Conservation (phyloP, 2,329 filamentous ascomycete species). For the Alternaria sp. region DNA sequence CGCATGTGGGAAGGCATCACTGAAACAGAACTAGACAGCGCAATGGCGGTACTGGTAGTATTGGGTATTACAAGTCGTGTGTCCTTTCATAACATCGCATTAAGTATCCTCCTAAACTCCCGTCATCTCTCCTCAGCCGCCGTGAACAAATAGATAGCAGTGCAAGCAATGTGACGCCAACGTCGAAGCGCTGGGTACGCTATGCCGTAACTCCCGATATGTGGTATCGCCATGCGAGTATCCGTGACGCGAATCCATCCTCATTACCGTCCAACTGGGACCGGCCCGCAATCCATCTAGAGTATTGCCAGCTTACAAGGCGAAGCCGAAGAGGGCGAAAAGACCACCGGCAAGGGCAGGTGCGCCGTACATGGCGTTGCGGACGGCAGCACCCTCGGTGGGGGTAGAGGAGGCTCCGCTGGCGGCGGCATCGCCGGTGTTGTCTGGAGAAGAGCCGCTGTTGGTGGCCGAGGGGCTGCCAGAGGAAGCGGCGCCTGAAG, state of each 20-base stretch:
- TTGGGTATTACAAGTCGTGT: constrained; percentile 45
- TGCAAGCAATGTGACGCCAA: constrained; percentile 32
- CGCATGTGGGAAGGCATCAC: background rate
- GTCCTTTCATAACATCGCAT: constrained; percentile 44
- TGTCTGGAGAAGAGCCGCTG: constrained; percentile 32
- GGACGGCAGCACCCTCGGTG: constrained; percentile 51
- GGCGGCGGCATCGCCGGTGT: constrained; percentile 35
- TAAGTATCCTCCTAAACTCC: constrained; percentile 33
- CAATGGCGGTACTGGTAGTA: constrained; percentile 26
- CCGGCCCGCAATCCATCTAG: constrained; percentile 30
- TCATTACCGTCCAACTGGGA: constrained; percentile 35
- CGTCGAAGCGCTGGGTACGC: constrained; percentile 33
- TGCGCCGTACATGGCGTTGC: constrained; percentile 58
- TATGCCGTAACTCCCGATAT: constrained; percentile 19
- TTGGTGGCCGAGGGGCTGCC: constrained; percentile 32
- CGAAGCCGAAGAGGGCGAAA: constrained; percentile 62
- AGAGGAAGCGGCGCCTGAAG: constrained; percentile 34
- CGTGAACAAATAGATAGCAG: constrained; percentile 23
- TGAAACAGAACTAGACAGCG: background rate
- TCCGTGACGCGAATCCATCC: constrained; percentile 24
- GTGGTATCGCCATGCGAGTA: constrained; percentile 20
- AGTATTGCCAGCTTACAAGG: constrained; percentile 55
- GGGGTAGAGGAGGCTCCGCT: constrained; percentile 24
- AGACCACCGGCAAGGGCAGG: constrained; percentile 60
- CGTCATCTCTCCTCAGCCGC: constrained; percentile 20